These are phyloP conservation scores for Scheffersomyces insectosa DNA, from an alignment of 1,139 yeast genomes.

Conservation along the genomic window DNA sequence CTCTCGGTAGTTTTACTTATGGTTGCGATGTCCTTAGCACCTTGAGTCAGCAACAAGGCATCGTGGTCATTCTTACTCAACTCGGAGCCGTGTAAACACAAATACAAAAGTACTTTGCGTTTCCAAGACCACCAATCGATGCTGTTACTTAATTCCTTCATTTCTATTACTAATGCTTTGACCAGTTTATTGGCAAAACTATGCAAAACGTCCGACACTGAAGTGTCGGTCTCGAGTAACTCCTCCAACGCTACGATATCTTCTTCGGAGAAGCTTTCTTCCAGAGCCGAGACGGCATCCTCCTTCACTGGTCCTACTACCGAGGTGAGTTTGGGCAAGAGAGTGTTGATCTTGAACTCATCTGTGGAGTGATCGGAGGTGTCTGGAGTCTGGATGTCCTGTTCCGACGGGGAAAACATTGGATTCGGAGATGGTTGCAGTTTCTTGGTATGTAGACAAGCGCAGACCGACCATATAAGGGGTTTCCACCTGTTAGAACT, in stretches of 20 bases:
- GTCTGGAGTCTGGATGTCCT: slow-evolving; percentile 12
- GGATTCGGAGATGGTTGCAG: too few relatives aligned
- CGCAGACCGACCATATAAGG: too few relatives aligned
- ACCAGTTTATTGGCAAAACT: neutral
- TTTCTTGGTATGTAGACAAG: too few relatives aligned
- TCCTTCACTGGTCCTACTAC: too few relatives aligned
- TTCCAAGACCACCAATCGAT: neutral
- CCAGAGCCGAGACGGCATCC: too few relatives aligned
- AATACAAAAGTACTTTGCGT: neutral
- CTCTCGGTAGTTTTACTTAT: neutral
- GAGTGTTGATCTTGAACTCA: slow-evolving; percentile 4
- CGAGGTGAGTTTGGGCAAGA: neutral
- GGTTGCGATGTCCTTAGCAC: neutral
- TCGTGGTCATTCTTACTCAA: neutral
- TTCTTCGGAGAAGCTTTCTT: slow-evolving; percentile 1
- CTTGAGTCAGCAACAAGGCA: neutral
- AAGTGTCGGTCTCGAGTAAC: neutral
- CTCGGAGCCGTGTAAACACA: neutral
- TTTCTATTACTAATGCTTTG: too few relatives aligned
- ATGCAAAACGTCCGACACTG: neutral
- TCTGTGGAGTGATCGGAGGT: slow-evolving; percentile 17
- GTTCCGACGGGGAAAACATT: slow-evolving; percentile 12
- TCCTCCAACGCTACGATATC: neutral
- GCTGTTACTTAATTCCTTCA: too few relatives aligned
- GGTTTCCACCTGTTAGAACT: too few relatives aligned